Conservation (phyloP, 2,329 filamentous ascomycete species). For the Colletotrichum somersetense region DNA sequence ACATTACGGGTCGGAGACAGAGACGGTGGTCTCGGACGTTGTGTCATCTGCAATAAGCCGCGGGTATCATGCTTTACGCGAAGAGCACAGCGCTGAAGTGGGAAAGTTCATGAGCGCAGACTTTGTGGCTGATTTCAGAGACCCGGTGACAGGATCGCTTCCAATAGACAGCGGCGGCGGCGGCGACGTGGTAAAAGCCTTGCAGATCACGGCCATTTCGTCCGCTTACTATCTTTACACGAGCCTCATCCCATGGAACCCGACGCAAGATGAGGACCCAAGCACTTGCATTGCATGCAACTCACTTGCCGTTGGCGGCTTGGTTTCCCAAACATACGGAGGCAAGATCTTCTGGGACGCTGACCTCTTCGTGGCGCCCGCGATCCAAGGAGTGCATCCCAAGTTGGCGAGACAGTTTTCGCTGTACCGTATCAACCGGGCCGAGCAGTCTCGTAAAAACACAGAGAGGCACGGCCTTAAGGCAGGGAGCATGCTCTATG, state of each 20-base stretch:
- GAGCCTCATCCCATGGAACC: constrained; percentile 21
- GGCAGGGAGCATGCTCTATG: constrained; percentile 66
- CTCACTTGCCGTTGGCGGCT: constrained; percentile 46
- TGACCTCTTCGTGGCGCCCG: constrained; percentile 48
- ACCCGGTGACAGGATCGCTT: not conserved
- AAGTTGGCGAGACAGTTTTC: constrained; percentile 46
- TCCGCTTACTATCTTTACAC: constrained; percentile 28
- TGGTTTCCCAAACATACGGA: constrained; percentile 48
- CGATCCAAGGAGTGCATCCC: constrained; percentile 46
- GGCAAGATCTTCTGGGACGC: constrained; percentile 50
- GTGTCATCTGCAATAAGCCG: not conserved
- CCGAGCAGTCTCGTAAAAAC: constrained; percentile 69
- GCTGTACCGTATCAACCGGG: constrained; percentile 46
- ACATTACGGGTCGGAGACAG: not conserved
- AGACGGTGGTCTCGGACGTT: not conserved
- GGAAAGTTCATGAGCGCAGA: not conserved
- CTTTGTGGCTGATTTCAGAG: not conserved
- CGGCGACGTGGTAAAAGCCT: constrained; percentile 3
- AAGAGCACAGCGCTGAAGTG: not conserved
- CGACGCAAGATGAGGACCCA: not conserved
- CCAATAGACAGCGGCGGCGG: not conserved
- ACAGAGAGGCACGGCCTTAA: constrained; percentile 67
- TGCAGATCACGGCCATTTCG: constrained; percentile 21
- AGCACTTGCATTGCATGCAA: constrained; percentile 26
- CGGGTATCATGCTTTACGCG: not conserved